These are phyloP conservation scores for Coemansia asiatica DNA, from an alignment of 192 early-diverging fungal genomes.

Conservation along the genomic window DNA sequence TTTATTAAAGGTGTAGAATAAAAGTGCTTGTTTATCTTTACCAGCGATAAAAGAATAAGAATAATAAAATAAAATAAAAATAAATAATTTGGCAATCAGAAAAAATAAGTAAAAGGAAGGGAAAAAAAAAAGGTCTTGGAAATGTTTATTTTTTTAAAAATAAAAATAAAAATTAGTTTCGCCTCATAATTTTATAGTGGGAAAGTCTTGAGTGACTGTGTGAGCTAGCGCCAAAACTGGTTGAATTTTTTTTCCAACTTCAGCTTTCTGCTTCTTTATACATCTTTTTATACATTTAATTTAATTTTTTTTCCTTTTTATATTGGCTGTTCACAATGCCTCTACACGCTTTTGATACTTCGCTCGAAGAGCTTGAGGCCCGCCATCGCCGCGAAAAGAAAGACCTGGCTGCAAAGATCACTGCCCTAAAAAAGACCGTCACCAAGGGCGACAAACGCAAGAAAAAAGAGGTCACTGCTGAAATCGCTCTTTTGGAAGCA, in stretches of 20 bases:
- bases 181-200: no score
- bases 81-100: neutral
- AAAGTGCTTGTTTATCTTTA: neutral
- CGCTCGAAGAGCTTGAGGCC: conserved; percentile 62
- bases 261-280: neutral
- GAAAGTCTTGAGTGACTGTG: no score
- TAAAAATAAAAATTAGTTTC: neutral
- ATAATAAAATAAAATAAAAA: neutral
- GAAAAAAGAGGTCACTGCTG: conserved; percentile 72
- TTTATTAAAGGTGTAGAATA: neutral
- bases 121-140: neutral
- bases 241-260: neutral
- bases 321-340: conserved; percentile 5
- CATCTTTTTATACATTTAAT: neutral
- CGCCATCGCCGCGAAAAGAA: conserved; percentile 79
- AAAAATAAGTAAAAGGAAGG: neutral
- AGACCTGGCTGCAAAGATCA: conserved; percentile 68
- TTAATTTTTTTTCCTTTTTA: neutral
- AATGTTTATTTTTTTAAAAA: no score
- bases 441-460: conserved; percentile 84
- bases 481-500: conserved; percentile 68
- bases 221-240: no score
- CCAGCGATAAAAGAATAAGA: neutral
- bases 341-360: conserved; percentile 7
- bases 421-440: conserved; percentile 74